Base-by-base conservation (phyloP, 1,284 basidiomycete genomes). In the Ceratobasidium sp. region DNA sequence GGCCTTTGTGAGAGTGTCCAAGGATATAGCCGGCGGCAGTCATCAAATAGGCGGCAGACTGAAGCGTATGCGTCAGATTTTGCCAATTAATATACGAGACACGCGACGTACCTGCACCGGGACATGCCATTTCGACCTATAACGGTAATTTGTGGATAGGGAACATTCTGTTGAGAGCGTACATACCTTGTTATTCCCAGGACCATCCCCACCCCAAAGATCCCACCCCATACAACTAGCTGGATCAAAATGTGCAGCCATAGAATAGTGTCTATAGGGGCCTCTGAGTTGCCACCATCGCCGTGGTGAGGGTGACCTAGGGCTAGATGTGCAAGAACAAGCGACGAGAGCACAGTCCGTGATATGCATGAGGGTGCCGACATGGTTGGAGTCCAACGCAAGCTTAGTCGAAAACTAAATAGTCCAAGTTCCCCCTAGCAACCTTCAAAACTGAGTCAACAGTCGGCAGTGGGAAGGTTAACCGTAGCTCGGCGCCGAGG, bases 151-250 rank as follows among this genome's bases (percentile, higher is more conserved):
- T 64, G n/a, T 64, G 33, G 20, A 13, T 42, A 18, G 10, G 49
- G 26, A 64, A 26, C n/a, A 56, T 46, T 20, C 20, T 55, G 82
- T 80, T 20, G 13, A 20, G 40, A 63, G 39, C 15, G 33, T 40
- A 28, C 71, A 23, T 90, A 95, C 83, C 92, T 89, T 9, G 92
- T 89, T 40, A 97, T 87, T 10, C 95, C 95, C 1, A 97, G 86
- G 0, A 96, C 93, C 95, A 97, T 96, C 33, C 95, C 95, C 9
- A 92, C 87, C 0, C 95, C 95, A 83, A 96, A 97, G 26, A 96
- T 83, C 13, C 96, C 84, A 1, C 92, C 94, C 95, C 95, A 97
- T 6, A 95, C 90, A 10, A 89, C 83, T 2, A 89, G 90, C 83
- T 96, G 95, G 15, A 96, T 84, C 49, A 88, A 86, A 79, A 96